Evolutionary conservation across 495 filamentous ascomycete species (phyloP).

Genomic region (Articulospora tetracladia): DNA sequence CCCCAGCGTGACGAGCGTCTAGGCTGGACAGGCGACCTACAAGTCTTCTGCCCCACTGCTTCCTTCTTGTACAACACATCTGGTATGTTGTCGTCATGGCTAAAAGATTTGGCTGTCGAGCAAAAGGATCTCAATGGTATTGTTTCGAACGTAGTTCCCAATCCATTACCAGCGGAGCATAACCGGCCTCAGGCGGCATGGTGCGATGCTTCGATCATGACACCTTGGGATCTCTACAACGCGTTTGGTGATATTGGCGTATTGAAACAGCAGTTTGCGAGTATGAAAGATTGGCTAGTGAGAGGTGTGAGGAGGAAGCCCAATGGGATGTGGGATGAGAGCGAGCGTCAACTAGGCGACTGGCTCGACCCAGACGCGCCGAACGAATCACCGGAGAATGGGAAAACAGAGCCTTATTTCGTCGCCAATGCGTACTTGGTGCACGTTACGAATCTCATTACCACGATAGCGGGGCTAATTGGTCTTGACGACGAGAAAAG

Average conservation of each 20-base stretch:
- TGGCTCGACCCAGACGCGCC: slow-evolving; percentile 52
- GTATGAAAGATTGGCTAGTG: slow-evolving; percentile 44
- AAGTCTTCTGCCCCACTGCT: slow-evolving; percentile 44
- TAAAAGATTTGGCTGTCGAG: slow-evolving; percentile 28
- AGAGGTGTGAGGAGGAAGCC: slow-evolving; percentile 39
- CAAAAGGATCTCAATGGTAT: slow-evolving; percentile 16
- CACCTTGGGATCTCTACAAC: slow-evolving; percentile 40
- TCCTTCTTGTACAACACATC: slow-evolving; percentile 46
- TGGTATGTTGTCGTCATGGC: slow-evolving; percentile 46
- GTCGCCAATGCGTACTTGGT: slow-evolving; percentile 50
- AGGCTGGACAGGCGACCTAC: slow-evolving; percentile 53
- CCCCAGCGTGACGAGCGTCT: slow-evolving; percentile 53
- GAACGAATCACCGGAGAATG: slow-evolving; percentile 33
- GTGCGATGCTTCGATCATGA: slow-evolving; percentile 42
- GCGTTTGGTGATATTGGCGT: slow-evolving; percentile 38
- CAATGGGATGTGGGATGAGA: slow-evolving; percentile 35
- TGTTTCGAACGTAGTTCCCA: slow-evolving; percentile 13
- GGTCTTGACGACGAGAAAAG: slow-evolving; percentile 25
- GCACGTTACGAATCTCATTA: slow-evolving; percentile 35
- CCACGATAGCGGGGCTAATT: slow-evolving; percentile 29
- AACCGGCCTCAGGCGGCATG: slow-evolving; percentile 38
- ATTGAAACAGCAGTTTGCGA: slow-evolving; percentile 37
- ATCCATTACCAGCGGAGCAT: slow-evolving; percentile 6
- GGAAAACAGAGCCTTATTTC: slow-evolving; percentile 36
- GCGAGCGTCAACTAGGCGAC: slow-evolving; percentile 42